Evolutionary conservation across 306 rosid genomes (phyloP).

Genomic region (Abrus precatorius): DNA sequence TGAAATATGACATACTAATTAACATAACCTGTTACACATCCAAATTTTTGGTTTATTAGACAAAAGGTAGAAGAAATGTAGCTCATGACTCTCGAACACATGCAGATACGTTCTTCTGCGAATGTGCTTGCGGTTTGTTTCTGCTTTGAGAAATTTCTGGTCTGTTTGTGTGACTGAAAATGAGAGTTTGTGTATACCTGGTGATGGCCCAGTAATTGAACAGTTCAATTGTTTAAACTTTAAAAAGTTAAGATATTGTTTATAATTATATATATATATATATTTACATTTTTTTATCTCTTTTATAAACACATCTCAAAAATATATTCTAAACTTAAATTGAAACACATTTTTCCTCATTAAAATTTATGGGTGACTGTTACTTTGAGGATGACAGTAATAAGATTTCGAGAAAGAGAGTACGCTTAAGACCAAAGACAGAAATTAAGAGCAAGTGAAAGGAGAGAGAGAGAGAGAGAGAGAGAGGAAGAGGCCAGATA

Average conservation of each 20-base stretch:
- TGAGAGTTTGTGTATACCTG: constrained; percentile 34
- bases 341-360: constrained; percentile 42
- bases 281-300: too few species aligned
- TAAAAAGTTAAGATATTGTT: too few species aligned
- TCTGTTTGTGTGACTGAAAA: constrained; percentile 8
- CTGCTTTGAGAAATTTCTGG: constrained; percentile 23
- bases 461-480: constrained; percentile 19
- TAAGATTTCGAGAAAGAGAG: constrained; percentile 49
- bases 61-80: constrained; percentile 15
- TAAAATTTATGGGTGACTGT: constrained; percentile 62
- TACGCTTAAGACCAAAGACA: constrained; percentile 43
- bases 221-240: too few species aligned
- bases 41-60: constrained; percentile 44
- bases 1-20: neutral
- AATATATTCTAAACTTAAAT: too few species aligned
- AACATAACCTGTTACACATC: constrained; percentile 29
- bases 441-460: constrained; percentile 10
- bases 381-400: constrained; percentile 50
- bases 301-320: too few species aligned
- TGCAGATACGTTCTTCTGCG: constrained; percentile 38
- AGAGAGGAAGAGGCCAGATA: neutral
- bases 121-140: constrained; percentile 45
- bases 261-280: too few species aligned
- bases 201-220: constrained; percentile 46
- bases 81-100: constrained; percentile 43